Conservation (phyloP, 164 flowering plant genomes). For the Chimonanthus salicifolius region DNA sequence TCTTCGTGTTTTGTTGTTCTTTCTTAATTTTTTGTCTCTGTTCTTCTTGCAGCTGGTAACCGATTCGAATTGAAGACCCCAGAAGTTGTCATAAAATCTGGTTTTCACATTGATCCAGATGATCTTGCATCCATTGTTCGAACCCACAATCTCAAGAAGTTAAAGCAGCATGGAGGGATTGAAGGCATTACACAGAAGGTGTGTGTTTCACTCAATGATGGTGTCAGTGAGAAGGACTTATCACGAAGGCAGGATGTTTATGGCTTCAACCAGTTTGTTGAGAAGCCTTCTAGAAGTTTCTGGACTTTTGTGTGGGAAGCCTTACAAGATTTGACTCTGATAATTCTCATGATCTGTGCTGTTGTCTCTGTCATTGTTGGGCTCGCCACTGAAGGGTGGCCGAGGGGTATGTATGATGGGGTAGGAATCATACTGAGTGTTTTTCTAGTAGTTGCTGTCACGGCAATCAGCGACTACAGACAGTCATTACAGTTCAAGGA, state of each 20-base stretch:
- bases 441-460: conserved; percentile 38
- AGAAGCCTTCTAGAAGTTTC: conserved; percentile 42
- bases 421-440: conserved; percentile 39
- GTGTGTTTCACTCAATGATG: conserved; percentile 23
- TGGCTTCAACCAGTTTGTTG: conserved; percentile 34
- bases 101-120: conserved; percentile 31
- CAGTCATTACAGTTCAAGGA: conserved; percentile 45
- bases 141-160: conserved; percentile 24
- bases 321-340: conserved; percentile 41
- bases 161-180: conserved; percentile 24
- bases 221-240: conserved; percentile 24
- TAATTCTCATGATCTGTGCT: conserved; percentile 43
- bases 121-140: conserved; percentile 39
- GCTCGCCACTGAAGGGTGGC: conserved; percentile 42
- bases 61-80: conserved; percentile 19
- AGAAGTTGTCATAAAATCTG: conserved; percentile 27
- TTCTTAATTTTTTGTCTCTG: not conserved
- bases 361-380: conserved; percentile 44
- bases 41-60: conserved; percentile 18
- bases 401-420: conserved; percentile 46
- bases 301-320: conserved; percentile 49
- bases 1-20: not conserved
- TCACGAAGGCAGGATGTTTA: conserved; percentile 27
- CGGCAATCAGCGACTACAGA: conserved; percentile 44
- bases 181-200: conserved; percentile 34